These are phyloP conservation scores for Alloteropsis angusta DNA, from an alignment of 202 grass and related monocot species.

Conservation along the genomic window DNA sequence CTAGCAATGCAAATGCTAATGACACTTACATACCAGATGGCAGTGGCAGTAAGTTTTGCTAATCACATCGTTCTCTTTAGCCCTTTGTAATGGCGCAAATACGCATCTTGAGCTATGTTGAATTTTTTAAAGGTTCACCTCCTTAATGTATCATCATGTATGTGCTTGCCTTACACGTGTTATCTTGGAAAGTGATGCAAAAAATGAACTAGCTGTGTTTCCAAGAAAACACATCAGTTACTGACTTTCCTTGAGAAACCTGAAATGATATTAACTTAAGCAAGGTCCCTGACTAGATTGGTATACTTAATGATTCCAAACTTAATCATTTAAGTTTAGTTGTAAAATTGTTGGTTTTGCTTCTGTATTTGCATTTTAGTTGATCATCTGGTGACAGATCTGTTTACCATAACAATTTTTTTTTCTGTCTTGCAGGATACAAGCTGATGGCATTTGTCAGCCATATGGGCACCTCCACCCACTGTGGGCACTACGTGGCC, in stretches of 20 bases:
- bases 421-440: conserved; percentile 52
- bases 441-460: conserved; percentile 84
- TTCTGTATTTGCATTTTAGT: neutral
- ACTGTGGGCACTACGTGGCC: conserved; percentile 91
- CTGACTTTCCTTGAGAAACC: neutral
- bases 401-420: neutral
- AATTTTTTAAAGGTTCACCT: neutral
- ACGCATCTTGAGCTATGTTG: neutral
- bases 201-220: neutral
- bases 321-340: neutral
- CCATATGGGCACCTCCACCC: conserved; percentile 90
- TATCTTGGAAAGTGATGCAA: neutral
- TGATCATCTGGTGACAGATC: neutral
- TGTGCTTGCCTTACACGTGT: neutral
- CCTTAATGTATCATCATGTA: too few relatives aligned
- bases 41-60: conserved; percentile 68
- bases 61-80: neutral
- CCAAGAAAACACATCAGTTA: neutral
- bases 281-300: neutral
- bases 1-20: conserved; percentile 32
- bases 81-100: neutral
- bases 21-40: conserved; percentile 51
- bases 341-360: neutral
- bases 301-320: neutral
- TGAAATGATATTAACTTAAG: neutral